Evolutionary conservation across 805 yeast genomes (phyloP), one percentile per base, ranked within the genome.

Genomic region (Suhomyces xylopsoci): DNA sequence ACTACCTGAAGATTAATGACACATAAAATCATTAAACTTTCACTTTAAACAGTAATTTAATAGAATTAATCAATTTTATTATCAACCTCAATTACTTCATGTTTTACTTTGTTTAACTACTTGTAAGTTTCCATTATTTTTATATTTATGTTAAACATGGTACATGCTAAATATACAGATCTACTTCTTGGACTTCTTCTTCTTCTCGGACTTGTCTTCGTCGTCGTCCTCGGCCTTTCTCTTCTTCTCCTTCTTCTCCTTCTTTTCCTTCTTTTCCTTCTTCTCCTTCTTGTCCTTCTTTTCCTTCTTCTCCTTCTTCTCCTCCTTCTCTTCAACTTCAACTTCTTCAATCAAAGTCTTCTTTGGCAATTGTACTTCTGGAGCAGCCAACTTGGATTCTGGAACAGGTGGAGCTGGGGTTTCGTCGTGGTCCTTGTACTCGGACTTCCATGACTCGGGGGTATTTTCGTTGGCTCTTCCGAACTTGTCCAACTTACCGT

Each of bases 401-500:
- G 85, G 85, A 50, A 81, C 78, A 43, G 82, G 80, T 45, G 85
- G 85, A 47, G 87, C 85, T 20, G 77, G 75, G 48, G 77, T 79
- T 53, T 81, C 87, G 48, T 72, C 77, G 66, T 83, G 88, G 67
- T 86, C 83, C 61, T 86, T 88, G 71, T 93, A 94, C 47, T 82
- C 84, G 63, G 80, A 79, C 78, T 90, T 91, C 99, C 99, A 94
- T 41, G 83, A 80, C 46, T 83, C 88, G 64, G 99, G 99, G 26
- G 99, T 94, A 70, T 83, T 86, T 74, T 94, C 99, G 68, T 91
- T 94, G 58, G 79, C 80, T 78, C 97, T 87, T 58, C 99, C 99
- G 67, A 76, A 94, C 76, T 93, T 90, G 80, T 94, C 99, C 68
- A 94, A 84, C 77, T 94, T 93, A 67, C 98, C 99, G 60, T 88